Conservation (phyloP, 108 stramenopile genomes). For the Fragilaria radians region DNA sequence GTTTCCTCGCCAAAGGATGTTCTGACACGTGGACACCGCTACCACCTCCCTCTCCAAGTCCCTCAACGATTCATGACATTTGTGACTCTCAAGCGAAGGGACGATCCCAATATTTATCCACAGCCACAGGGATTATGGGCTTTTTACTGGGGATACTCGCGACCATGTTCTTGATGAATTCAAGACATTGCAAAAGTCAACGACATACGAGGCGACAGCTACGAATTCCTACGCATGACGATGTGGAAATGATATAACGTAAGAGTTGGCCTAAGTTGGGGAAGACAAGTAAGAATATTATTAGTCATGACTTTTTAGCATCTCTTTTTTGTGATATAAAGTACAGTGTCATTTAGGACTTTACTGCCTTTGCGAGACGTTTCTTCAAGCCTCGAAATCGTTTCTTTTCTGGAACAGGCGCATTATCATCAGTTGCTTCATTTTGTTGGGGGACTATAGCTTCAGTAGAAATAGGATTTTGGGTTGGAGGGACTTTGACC, state of each 20-base stretch:
- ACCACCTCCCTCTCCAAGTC: not conserved
- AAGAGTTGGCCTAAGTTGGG: too few relatives aligned
- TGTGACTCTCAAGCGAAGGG: not conserved
- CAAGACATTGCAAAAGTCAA: not conserved
- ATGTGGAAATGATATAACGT: constrained; percentile 5
- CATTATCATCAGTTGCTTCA: too few relatives aligned
- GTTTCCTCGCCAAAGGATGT: not conserved
- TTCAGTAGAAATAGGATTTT: too few relatives aligned
- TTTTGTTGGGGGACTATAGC: too few relatives aligned
- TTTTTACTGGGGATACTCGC: not conserved
- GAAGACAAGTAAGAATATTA: too few relatives aligned
- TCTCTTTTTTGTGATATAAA: too few relatives aligned
- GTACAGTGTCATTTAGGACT: too few relatives aligned
- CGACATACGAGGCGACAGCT: constrained; percentile 5
- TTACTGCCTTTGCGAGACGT: too few relatives aligned
- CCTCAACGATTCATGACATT: not conserved
- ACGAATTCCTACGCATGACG: constrained; percentile 3
- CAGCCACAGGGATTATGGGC: constrained; percentile 6
- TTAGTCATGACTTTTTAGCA: too few relatives aligned
- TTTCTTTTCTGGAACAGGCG: too few relatives aligned
- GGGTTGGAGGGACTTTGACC: too few relatives aligned
- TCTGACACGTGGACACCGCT: not conserved
- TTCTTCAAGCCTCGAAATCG: too few relatives aligned
- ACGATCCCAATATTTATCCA: not conserved
- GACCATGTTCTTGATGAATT: not conserved